Percentiles rank a stretch among this genome's conserved stretches.
These are phyloP conservation scores for Gillenia trifoliata DNA, from an alignment of 306 rosid genomes.

Conservation along the genomic window DNA sequence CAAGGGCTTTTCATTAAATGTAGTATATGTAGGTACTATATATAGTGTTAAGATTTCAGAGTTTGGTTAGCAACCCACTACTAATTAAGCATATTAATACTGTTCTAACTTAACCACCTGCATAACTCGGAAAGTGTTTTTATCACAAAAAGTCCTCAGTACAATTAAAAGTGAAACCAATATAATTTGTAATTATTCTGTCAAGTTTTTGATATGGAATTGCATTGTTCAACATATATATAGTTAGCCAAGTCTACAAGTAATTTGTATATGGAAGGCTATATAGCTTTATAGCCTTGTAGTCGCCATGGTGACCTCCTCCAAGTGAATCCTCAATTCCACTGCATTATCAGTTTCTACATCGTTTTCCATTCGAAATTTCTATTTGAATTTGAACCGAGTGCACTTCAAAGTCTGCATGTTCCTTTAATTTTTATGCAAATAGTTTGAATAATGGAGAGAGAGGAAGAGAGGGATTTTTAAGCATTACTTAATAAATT, in stretches of 20 bases:
- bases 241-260: constrained; percentile 1
- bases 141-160: too few relatives aligned
- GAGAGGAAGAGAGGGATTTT: not conserved
- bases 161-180: too few relatives aligned
- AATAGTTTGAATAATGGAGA: not conserved
- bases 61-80: too few relatives aligned
- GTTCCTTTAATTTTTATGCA: not conserved
- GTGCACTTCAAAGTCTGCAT: constrained; percentile 7
- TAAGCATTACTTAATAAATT: not conserved
- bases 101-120: too few relatives aligned
- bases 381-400: not conserved
- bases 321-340: not conserved
- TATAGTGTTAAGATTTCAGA: too few relatives aligned
- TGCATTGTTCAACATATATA: not conserved
- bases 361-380: constrained; percentile 5
- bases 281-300: not conserved
- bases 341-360: not conserved
- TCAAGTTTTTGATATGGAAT: too few relatives aligned
- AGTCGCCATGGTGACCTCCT: not conserved
- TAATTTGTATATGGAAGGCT: not conserved
- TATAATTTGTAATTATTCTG: too few relatives aligned
- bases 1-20: too few relatives aligned
- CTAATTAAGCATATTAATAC: too few relatives aligned
- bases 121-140: too few relatives aligned
- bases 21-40: too few relatives aligned